phyloP scores from a whole-genome alignment of 306 rosid species.

The Lathyrus aphaca region DNA sequence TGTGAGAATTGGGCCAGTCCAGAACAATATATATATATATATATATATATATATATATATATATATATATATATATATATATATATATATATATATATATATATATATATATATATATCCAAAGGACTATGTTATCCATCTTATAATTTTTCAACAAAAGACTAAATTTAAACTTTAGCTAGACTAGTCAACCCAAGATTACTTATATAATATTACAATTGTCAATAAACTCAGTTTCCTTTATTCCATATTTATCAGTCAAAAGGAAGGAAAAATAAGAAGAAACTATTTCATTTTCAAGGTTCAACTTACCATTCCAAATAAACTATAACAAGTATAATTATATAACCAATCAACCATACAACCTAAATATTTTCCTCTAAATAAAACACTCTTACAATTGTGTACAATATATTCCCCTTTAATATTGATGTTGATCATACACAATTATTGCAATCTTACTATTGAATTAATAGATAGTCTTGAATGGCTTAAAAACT shows the following conservation, averaged over 20 bases:
- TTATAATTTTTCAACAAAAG: not conserved
- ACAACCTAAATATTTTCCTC: not conserved
- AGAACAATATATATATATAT: too few relatives aligned
- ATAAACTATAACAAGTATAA: not conserved
- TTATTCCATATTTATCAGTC: not conserved
- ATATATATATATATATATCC: too few relatives aligned
- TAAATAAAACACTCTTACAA: not conserved
- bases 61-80: too few relatives aligned
- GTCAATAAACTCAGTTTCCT: not conserved
- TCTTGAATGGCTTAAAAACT: conserved; percentile 58
- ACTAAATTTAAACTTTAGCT: not conserved
- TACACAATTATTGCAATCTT: not conserved
- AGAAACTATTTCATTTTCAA: not conserved
- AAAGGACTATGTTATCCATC: not conserved
- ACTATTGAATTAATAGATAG: conserved; percentile 40
- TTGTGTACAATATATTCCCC: not conserved
- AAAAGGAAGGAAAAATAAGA: not conserved
- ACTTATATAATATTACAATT: not conserved
- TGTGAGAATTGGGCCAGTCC: too few relatives aligned
- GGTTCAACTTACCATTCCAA: not conserved
- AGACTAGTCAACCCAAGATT: not conserved
- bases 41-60: too few relatives aligned
- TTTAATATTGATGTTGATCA: not conserved
- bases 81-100: too few relatives aligned
- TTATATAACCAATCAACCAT: not conserved